These are phyloP conservation scores for Cladosporium sp. DNA, from an alignment of 2,329 filamentous ascomycete genomes.

Conservation along the genomic window DNA sequence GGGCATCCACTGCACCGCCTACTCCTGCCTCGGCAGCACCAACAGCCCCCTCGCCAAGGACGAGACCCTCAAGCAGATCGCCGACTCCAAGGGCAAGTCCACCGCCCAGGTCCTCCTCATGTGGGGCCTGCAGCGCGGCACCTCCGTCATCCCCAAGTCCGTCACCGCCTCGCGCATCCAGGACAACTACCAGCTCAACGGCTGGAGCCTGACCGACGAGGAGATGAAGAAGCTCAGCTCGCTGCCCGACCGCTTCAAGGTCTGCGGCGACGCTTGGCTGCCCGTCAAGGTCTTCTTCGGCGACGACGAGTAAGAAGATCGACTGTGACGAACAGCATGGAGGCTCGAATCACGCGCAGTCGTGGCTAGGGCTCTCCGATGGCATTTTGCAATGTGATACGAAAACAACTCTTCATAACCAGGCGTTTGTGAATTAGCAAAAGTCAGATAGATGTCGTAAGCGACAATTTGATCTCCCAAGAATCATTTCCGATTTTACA, in stretches of 20 bases:
- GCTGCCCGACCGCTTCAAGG: slow-evolving; percentile 73
- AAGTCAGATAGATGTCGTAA: no score
- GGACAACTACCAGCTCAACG: slow-evolving; percentile 67
- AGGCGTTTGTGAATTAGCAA: no score
- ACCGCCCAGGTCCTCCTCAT: slow-evolving; percentile 42
- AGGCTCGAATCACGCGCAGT: no score
- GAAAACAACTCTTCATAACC: no score
- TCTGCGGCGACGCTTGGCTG: slow-evolving; percentile 68
- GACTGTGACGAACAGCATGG: no score
- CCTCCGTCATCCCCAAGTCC: slow-evolving; percentile 48
- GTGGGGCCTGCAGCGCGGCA: slow-evolving; percentile 45
- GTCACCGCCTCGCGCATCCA: slow-evolving; percentile 58
- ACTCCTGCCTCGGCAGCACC: slow-evolving; percentile 42
- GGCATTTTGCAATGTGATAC: no score
- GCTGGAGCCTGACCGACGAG: slow-evolving; percentile 65
- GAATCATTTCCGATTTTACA: no score
- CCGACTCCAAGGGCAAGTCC: slow-evolving; percentile 37
- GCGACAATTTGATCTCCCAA: no score
- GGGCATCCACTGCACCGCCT: slow-evolving; percentile 49
- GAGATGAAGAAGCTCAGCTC: slow-evolving; percentile 64
- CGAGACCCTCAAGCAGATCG: slow-evolving; percentile 35
- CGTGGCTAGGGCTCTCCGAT: no score
- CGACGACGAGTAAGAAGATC: slow-evolving; percentile 60
- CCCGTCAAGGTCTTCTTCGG: slow-evolving; percentile 77
- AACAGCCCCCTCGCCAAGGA: slow-evolving; percentile 40